Percentiles rank a stretch among this genome's conserved stretches.
These are phyloP conservation scores for Urtica urens DNA, from an alignment of 306 rosid species.

Conservation along the genomic window DNA sequence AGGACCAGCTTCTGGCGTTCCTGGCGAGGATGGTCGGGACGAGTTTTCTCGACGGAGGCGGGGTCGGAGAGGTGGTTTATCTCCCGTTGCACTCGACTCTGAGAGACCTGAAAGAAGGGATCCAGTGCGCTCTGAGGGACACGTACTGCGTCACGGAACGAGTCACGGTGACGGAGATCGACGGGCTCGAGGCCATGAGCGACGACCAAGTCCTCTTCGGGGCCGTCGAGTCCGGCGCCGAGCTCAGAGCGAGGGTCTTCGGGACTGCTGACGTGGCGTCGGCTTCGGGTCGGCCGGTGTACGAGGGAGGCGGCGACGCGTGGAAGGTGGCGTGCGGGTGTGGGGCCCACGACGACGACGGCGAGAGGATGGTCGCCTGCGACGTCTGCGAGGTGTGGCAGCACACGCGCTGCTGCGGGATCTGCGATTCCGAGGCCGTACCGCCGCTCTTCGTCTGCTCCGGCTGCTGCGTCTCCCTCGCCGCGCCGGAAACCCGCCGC, in stretches of 20 bases:
- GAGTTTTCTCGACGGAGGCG: constrained; percentile 25
- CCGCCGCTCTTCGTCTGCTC: constrained; percentile 66
- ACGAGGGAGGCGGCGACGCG: constrained; percentile 56
- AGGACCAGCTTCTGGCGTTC: constrained; percentile 52
- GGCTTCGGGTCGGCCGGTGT: constrained; percentile 28
- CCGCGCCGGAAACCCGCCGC: constrained; percentile 26
- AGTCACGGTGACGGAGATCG: constrained; percentile 43
- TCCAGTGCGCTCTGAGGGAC: constrained; percentile 62
- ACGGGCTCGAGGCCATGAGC: constrained; percentile 29
- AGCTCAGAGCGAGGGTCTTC: constrained; percentile 45
- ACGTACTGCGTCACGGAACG: constrained; percentile 57
- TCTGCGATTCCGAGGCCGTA: constrained; percentile 50
- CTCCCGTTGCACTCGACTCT: constrained; percentile 69
- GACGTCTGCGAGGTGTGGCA: constrained; percentile 89
- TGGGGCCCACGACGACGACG: constrained; percentile 82
- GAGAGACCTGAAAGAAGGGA: constrained; percentile 56
- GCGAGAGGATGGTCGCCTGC: constrained; percentile 87
- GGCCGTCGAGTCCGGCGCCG: constrained; percentile 46
- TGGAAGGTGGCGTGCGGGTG: constrained; percentile 78
- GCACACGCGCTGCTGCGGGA: constrained; percentile 64
- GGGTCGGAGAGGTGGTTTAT: constrained; percentile 40
- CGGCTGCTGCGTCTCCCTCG: constrained; percentile 43
- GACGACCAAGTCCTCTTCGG: constrained; percentile 61
- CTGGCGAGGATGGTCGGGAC: constrained; percentile 39
- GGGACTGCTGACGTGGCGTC: constrained; percentile 36